These are phyloP conservation scores for Porodaedalea pini DNA, from an alignment of 1,284 basidiomycete genomes.

Conservation along the genomic window DNA sequence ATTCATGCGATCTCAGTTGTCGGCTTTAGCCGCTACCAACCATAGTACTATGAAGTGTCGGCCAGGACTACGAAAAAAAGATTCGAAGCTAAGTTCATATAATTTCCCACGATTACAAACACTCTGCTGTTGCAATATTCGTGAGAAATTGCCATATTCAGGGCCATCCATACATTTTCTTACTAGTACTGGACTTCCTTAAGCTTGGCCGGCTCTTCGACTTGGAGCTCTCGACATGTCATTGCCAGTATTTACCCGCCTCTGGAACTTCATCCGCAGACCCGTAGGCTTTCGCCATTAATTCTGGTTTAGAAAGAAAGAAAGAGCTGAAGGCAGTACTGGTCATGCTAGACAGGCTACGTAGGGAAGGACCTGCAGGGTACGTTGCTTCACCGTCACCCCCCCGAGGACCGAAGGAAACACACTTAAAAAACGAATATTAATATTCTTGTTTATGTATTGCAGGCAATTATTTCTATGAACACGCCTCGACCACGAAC, in stretches of 20 bases:
- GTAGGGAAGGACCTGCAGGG: constrained; percentile 21
- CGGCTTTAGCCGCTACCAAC: too few relatives aligned
- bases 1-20: too few relatives aligned
- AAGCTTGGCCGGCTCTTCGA: not conserved
- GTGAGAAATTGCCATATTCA: not conserved
- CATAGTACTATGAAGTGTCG: too few relatives aligned
- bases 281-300: constrained; percentile 10
- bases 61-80: too few relatives aligned
- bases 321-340: not conserved
- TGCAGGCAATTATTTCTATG: constrained; percentile 26
- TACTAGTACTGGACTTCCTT: too few relatives aligned
- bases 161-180: too few relatives aligned
- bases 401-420: too few relatives aligned
- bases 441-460: not conserved
- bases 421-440: too few relatives aligned
- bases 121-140: not conserved
- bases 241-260: constrained; percentile 14
- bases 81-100: too few relatives aligned
- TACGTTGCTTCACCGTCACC: not conserved
- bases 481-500: constrained; percentile 21
- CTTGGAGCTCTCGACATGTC: not conserved
- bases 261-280: constrained; percentile 20
- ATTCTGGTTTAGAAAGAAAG: not conserved
- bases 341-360: constrained; percentile 14
- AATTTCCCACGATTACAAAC: not conserved